Evolutionary conservation across 2,329 filamentous ascomycete genomes (phyloP).

Genomic region (Claviceps maximensis): DNA sequence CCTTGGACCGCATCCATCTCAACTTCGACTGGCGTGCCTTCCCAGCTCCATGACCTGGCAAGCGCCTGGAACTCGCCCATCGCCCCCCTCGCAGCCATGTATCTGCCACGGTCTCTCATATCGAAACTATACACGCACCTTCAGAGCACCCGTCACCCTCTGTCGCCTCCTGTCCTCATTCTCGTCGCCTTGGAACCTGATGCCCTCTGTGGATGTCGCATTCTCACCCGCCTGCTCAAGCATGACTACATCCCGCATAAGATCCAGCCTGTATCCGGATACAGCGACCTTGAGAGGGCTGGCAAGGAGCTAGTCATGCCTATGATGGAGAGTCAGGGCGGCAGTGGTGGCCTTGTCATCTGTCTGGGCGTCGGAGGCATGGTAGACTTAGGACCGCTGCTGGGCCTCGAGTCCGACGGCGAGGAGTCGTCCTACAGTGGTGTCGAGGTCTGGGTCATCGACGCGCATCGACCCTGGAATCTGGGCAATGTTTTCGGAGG

Average conservation of each 20-base stretch:
- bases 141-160: conserved; percentile 72
- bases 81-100: conserved; percentile 46
- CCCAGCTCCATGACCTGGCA: conserved; percentile 15
- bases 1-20: conserved; percentile 5
- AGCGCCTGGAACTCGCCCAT: conserved; percentile 16
- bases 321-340: conserved; percentile 76
- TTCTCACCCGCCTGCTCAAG: conserved; percentile 84
- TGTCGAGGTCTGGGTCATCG: conserved; percentile 92
- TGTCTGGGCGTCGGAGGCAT: conserved; percentile 88
- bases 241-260: conserved; percentile 97
- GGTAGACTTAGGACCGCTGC: conserved; percentile 68
- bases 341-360: conserved; percentile 76
- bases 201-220: conserved; percentile 87
- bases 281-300: conserved; percentile 72
- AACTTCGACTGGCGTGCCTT: conserved; percentile 3
- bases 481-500: conserved; percentile 84
- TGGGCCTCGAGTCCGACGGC: conserved; percentile 55
- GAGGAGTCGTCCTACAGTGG: conserved; percentile 59
- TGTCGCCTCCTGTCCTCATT: conserved; percentile 80
- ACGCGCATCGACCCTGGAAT: conserved; percentile 89
- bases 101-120: conserved; percentile 81
- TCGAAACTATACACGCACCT: conserved; percentile 87
- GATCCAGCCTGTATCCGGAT: conserved; percentile 87
- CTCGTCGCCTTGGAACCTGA: conserved; percentile 91
- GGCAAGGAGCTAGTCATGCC: conserved; percentile 68